These are phyloP conservation scores for Heliocybe sulcata DNA, from an alignment of 1,284 basidiomycete genomes.

Conservation along the genomic window DNA sequence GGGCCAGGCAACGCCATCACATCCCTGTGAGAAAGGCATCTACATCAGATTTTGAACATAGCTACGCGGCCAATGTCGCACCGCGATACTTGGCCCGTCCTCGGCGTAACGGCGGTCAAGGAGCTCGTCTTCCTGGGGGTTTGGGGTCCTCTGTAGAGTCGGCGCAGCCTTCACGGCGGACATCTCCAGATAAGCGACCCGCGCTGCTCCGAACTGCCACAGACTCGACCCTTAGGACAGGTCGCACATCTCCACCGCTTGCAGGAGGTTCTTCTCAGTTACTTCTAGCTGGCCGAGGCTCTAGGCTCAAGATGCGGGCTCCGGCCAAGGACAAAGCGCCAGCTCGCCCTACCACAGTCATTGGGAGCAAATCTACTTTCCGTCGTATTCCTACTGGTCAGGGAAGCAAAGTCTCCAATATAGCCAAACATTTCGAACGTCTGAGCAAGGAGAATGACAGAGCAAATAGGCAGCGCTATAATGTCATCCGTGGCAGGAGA, in stretches of 20 bases:
- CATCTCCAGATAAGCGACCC: conserved; percentile 66
- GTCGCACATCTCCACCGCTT: conserved; percentile 37
- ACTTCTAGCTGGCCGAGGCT: conserved; percentile 16
- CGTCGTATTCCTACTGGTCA: conserved; percentile 40
- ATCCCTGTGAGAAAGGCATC: conserved; percentile 48
- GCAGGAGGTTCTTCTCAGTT: conserved; percentile 24
- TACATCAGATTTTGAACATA: conserved; percentile 79
- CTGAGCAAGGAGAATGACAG: conserved; percentile 63
- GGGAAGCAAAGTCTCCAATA: conserved; percentile 65
- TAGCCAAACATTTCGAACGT: conserved; percentile 73
- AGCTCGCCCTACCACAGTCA: conserved; percentile 32
- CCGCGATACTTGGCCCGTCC: conserved; percentile 55
- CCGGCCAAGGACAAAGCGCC: conserved; percentile 40
- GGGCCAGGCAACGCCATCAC: conserved; percentile 41
- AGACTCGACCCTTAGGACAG: conserved; percentile 30
- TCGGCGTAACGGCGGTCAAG: conserved; percentile 31
- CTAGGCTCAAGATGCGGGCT: conserved; percentile 4
- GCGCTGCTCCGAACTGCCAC: conserved; percentile 19
- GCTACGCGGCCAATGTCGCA: conserved; percentile 85
- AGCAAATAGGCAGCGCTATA: conserved; percentile 53
- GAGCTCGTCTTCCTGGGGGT: conserved; percentile 43
- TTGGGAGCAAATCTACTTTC: conserved; percentile 39
- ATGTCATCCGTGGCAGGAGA: conserved; percentile 78
- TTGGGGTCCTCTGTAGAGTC: conserved; percentile 45
- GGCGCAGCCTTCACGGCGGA: conserved; percentile 49